Percentiles rank a stretch among this genome's conserved stretches.
These are phyloP conservation scores for Citrus reticulata DNA, from an alignment of 345 rosid genomes.

Conservation along the genomic window DNA sequence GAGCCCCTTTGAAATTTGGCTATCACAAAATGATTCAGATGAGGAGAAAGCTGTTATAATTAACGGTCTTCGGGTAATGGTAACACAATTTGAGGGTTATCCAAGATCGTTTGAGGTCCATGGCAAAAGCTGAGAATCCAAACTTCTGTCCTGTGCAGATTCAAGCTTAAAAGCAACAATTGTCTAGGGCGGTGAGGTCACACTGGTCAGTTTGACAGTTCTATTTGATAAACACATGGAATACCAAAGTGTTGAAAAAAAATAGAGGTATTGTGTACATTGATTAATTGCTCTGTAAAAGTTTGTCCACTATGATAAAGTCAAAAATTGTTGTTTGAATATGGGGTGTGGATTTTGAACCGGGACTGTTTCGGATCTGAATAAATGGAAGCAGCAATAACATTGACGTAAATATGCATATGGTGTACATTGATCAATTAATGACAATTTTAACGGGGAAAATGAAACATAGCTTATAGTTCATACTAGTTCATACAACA, in stretches of 20 bases:
- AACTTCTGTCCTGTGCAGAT: background rate
- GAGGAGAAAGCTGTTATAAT: too few species aligned
- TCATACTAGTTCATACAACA: too few species aligned
- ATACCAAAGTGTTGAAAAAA: too few species aligned
- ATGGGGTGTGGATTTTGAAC: background rate
- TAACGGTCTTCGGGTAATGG: too few species aligned
- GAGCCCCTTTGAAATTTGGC: too few species aligned
- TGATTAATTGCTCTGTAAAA: background rate
- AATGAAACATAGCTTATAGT: too few species aligned
- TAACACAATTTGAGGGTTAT: slow-evolving; percentile 27
- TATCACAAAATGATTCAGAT: too few species aligned
- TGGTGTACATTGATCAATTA: too few species aligned
- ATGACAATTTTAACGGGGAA: too few species aligned
- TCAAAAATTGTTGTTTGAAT: background rate
- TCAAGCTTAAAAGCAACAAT: background rate
- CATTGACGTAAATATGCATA: too few species aligned
- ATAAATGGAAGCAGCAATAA: background rate
- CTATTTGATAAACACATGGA: background rate
- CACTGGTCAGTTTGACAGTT: background rate
- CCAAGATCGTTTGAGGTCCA: slow-evolving; percentile 32
- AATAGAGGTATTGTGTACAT: background rate
- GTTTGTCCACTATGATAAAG: background rate
- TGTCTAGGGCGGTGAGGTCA: background rate
- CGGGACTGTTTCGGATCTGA: too few species aligned
- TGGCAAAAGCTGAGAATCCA: background rate